Conservation (phyloP, 495 filamentous ascomycete genomes). For the Aspergillus coremiiformis region DNA sequence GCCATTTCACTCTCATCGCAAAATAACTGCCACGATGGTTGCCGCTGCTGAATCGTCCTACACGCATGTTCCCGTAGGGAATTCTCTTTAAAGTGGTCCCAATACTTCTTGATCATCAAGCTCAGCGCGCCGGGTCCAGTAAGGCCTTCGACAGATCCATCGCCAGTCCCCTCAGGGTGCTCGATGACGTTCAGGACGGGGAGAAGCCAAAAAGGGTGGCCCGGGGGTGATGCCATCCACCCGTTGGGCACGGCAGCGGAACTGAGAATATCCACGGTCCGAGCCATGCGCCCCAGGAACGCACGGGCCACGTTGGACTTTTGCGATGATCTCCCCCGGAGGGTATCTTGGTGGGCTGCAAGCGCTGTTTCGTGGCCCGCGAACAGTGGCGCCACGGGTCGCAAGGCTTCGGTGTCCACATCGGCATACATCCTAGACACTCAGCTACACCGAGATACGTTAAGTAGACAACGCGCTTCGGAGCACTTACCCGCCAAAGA, state of each 20-base stretch:
- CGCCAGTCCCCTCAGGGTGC: slow-evolving; percentile 13
- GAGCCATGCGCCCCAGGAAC: slow-evolving; percentile 20
- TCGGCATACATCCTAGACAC: slow-evolving; percentile 17
- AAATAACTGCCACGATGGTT: slow-evolving; percentile 9
- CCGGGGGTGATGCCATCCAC: slow-evolving; percentile 20
- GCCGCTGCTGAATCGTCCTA: slow-evolving; percentile 3
- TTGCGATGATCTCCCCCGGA: background rate
- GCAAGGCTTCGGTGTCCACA: slow-evolving; percentile 19
- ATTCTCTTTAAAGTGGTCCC: background rate
- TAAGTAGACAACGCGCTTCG: background rate
- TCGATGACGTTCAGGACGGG: slow-evolving; percentile 14
- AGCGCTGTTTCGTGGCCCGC: slow-evolving; percentile 10
- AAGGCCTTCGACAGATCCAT: slow-evolving; percentile 16
- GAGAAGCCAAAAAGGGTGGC: slow-evolving; percentile 22
- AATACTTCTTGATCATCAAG: slow-evolving; percentile 13
- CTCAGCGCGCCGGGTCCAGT: slow-evolving; percentile 14
- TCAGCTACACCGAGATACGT: background rate
- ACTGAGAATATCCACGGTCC: slow-evolving; percentile 4
- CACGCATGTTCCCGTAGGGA: slow-evolving; percentile 8
- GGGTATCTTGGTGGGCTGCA: background rate
- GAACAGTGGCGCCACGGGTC: slow-evolving; percentile 10
- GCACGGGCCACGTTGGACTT: slow-evolving; percentile 6
- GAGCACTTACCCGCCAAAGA: slow-evolving; percentile 14
- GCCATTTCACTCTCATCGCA: slow-evolving; percentile 2
- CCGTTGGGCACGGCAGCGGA: slow-evolving; percentile 19